Evolutionary conservation across 2,329 filamentous ascomycete genomes (phyloP).

Genomic region (Mycosphaerelloides madeirae): DNA sequence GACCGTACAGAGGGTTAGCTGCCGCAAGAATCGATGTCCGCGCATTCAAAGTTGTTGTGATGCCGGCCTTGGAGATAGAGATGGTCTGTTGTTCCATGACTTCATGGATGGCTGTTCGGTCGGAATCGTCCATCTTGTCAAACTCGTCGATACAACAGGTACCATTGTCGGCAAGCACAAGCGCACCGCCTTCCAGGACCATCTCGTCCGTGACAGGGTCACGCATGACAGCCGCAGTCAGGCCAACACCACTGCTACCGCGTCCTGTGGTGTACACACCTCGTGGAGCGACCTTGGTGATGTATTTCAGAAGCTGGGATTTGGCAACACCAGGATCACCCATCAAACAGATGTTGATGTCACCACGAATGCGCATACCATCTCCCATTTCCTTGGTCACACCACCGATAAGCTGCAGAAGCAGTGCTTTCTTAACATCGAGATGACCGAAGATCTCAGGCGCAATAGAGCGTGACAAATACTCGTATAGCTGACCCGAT

Average conservation of each 20-base stretch:
- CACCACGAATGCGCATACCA: conserved; percentile 97
- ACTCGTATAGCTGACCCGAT: conserved; percentile 90
- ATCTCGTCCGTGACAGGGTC: conserved; percentile 81
- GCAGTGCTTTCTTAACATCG: conserved; percentile 94
- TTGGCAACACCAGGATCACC: conserved; percentile 99
- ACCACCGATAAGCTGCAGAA: conserved; percentile 92
- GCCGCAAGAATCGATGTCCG: conserved; percentile 80
- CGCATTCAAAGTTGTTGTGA: conserved; percentile 93
- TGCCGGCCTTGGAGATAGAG: conserved; percentile 84
- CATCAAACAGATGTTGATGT: conserved; percentile 99
- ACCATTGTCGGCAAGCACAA: conserved; percentile 75
- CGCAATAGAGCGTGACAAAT: conserved; percentile 90
- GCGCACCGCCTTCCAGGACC: conserved; percentile 74
- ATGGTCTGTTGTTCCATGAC: conserved; percentile 88
- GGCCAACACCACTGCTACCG: conserved; percentile 75
- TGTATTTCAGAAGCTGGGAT: conserved; percentile 96
- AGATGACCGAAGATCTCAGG: conserved; percentile 95
- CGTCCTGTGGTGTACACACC: conserved; percentile 80
- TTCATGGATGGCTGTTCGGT: conserved; percentile 78
- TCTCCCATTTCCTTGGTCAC: conserved; percentile 96
- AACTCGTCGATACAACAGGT: conserved; percentile 86
- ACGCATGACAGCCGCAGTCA: conserved; percentile 78
- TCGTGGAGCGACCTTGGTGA: conserved; percentile 93
- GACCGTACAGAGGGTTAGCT: conserved; percentile 93
- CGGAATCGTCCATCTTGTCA: conserved; percentile 84